These are phyloP conservation scores for Hemileccinum rubropunctum DNA, from an alignment of 768 basidiomycete species.

Conservation along the genomic window DNA sequence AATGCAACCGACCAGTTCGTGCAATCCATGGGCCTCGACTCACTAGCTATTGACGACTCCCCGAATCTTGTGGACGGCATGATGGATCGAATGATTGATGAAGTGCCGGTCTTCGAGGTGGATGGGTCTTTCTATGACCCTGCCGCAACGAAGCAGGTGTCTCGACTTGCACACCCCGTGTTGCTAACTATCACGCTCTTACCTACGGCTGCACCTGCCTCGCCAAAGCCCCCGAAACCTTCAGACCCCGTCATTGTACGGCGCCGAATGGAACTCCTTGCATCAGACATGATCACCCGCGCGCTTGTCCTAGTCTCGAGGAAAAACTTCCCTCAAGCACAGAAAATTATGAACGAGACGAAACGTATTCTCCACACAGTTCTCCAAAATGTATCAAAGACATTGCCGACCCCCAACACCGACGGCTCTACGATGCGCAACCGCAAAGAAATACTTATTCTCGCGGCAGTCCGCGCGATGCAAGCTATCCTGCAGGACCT, in stretches of 20 bases:
- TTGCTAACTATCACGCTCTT: conserved; percentile 92
- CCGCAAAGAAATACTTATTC: conserved; percentile 72
- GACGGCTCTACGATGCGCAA: conserved; percentile 55
- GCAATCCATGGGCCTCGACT: conserved; percentile 78
- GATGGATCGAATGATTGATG: conserved; percentile 97
- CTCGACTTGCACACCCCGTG: conserved; percentile 88
- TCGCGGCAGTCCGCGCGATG: conserved; percentile 75
- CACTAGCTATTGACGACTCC: conserved; percentile 65
- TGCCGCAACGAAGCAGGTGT: conserved; percentile 74
- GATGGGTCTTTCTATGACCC: conserved; percentile 97
- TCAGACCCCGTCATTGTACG: conserved; percentile 91
- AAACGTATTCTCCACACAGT: conserved; percentile 91
- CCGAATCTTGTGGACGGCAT: conserved; percentile 81
- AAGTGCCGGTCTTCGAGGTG: conserved; percentile 94
- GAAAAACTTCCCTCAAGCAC: conserved; percentile 87
- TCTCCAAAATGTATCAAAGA: conserved; percentile 76
- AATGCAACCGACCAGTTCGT: conserved; percentile 91
- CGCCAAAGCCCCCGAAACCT: conserved; percentile 38
- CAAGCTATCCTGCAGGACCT: conserved; percentile 85
- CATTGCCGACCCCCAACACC: conserved; percentile 56
- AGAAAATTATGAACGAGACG: conserved; percentile 87
- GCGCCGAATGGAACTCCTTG: conserved; percentile 92
- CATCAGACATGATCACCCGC: conserved; percentile 96
- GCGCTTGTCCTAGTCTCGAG: conserved; percentile 89
- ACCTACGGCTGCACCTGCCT: conserved; percentile 42